Evolutionary conservation across 768 basidiomycete species (phyloP).

Genomic region (Kwoniella shandongensis): DNA sequence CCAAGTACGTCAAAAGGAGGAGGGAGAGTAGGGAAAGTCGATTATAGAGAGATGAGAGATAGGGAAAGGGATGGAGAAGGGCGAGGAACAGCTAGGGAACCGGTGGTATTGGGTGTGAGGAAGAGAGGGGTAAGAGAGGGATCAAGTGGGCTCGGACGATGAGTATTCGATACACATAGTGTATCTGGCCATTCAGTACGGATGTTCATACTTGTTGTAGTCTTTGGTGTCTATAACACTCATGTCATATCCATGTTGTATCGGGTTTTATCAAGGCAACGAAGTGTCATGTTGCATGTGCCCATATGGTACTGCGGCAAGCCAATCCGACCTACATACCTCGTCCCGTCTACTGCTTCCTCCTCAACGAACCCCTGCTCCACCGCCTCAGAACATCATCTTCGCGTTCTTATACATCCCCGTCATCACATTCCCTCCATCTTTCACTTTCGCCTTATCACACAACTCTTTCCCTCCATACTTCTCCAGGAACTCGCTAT

Average conservation of each 20-base stretch:
- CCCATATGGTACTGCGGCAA: too few species aligned
- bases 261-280: too few species aligned
- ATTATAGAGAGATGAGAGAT: not conserved
- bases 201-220: too few species aligned
- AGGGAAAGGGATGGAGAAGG: slow-evolving; percentile 4
- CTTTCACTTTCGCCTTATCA: slow-evolving; percentile 66
- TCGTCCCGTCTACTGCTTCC: too few species aligned
- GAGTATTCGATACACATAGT: too few species aligned
- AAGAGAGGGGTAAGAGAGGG: slow-evolving; percentile 11
- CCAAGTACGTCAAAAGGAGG: not conserved
- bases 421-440: slow-evolving; percentile 84
- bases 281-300: too few species aligned
- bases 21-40: not conserved
- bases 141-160: too few species aligned
- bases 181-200: too few species aligned
- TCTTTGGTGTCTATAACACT: too few species aligned
- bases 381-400: slow-evolving; percentile 77
- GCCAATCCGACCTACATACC: too few species aligned
- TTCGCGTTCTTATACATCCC: slow-evolving; percentile 92
- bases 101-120: slow-evolving; percentile 18
- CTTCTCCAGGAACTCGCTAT: slow-evolving; percentile 81
- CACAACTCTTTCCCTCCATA: slow-evolving; percentile 66
- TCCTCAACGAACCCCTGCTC: too few species aligned
- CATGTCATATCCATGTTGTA: too few species aligned
- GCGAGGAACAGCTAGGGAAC: slow-evolving; percentile 8